Conservation (phyloP, 202 grass and related monocot genomes). For the Saccharum hybrid region DNA sequence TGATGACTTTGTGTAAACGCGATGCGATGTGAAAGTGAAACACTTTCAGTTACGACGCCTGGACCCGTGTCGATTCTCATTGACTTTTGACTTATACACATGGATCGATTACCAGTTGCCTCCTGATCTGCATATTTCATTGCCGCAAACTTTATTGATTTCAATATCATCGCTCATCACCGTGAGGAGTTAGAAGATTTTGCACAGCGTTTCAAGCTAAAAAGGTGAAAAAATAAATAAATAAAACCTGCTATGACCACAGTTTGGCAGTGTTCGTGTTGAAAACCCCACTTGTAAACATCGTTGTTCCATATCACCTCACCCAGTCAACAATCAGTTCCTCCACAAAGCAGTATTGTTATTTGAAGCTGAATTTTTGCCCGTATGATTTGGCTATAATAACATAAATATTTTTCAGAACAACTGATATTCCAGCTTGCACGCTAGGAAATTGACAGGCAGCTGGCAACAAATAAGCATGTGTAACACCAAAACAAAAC, state of each 20-base stretch:
- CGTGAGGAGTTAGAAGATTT: neutral
- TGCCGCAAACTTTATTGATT: neutral
- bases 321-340: neutral
- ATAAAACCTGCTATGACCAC: neutral
- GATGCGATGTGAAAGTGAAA: neutral
- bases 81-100: neutral
- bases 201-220: neutral
- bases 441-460: neutral
- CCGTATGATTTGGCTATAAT: neutral
- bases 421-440: neutral
- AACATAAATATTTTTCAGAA: neutral
- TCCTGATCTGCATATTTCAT: neutral
- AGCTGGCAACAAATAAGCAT: neutral
- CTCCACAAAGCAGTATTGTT: neutral
- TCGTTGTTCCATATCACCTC: neutral
- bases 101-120: neutral
- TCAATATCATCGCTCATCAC: neutral
- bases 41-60: neutral
- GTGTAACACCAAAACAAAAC: neutral
- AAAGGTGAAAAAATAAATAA: neutral
- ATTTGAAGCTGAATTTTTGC: neutral
- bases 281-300: neutral
- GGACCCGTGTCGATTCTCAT: neutral
- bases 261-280: neutral
- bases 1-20: neutral